phyloP scores from a whole-genome alignment of 2,329 filamentous ascomycete genomes.

The Aspergillus ustus region DNA sequence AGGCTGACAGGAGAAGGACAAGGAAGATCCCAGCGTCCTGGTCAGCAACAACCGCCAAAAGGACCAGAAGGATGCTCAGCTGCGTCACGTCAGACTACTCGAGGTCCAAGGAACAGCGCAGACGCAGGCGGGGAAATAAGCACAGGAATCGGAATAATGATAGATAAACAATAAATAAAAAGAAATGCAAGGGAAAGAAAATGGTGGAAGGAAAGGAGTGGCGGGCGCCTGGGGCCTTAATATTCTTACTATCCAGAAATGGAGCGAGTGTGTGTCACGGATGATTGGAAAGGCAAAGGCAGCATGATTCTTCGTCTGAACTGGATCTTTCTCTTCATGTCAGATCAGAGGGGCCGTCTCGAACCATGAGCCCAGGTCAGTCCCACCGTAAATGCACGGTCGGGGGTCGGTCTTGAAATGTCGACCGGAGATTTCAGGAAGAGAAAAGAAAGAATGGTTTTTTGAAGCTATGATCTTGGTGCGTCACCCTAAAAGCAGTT shows the following conservation, averaged over 20 bases:
- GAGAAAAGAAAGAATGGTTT: not conserved
- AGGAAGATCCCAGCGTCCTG: not conserved
- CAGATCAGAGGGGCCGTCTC: constrained; percentile 10
- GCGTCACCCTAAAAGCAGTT: constrained; percentile 13
- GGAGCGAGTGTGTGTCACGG: constrained; percentile 3
- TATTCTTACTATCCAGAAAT: constrained; percentile 9
- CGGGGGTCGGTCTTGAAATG: not conserved
- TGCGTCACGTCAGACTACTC: constrained; percentile 17
- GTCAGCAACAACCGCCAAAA: not conserved
- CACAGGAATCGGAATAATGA: not conserved
- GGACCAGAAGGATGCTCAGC: constrained; percentile 12
- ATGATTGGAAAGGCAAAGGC: constrained; percentile 11
- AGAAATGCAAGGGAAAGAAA: constrained; percentile 1
- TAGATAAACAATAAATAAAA: not conserved
- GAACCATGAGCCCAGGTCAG: not conserved
- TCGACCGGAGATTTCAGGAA: not conserved
- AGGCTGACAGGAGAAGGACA: constrained; percentile 9
- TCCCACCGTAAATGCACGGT: not conserved
- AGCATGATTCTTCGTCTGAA: constrained; percentile 7
- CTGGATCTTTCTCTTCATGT: constrained; percentile 10
- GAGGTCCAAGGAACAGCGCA: constrained; percentile 1
- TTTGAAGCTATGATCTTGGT: constrained; percentile 12
- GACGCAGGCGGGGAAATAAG: constrained; percentile 14
- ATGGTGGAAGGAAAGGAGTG: constrained; percentile 6
- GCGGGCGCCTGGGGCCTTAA: constrained; percentile 11